Evolutionary conservation across 208 protist species (phyloP).

Genomic region (Wallacemonas sp.): DNA sequence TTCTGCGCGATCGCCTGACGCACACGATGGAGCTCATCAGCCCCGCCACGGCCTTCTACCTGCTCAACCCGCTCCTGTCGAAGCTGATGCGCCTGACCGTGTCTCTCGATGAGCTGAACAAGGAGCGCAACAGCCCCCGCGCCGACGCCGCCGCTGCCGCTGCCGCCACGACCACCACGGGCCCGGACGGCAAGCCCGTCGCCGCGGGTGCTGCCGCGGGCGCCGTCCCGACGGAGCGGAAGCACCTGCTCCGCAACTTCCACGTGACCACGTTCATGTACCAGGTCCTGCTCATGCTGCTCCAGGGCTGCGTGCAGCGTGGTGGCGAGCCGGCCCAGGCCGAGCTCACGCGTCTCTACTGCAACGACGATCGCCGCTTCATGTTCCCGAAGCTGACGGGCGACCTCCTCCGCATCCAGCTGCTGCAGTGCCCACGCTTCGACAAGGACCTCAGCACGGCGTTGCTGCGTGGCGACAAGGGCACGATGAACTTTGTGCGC

Average conservation of each 20-base stretch:
- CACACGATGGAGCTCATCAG: conserved; percentile 76
- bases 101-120: conserved; percentile 47
- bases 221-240: conserved; percentile 22
- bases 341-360: conserved; percentile 79
- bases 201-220: neutral
- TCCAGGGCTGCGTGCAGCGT: conserved; percentile 73
- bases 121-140: conserved; percentile 30
- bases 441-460: conserved; percentile 86
- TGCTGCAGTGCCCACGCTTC: conserved; percentile 87
- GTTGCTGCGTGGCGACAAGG: conserved; percentile 26
- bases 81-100: conserved; percentile 63
- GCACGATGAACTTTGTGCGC: conserved; percentile 73
- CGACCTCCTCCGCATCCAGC: conserved; percentile 83
- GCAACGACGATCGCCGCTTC: conserved; percentile 65
- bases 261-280: conserved; percentile 65
- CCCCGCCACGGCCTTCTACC: conserved; percentile 71
- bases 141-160: conserved; percentile 18
- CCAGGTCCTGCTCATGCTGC: conserved; percentile 79
- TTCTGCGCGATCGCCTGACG: conserved; percentile 50
- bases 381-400: conserved; percentile 59
- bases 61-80: conserved; percentile 60
- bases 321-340: conserved; percentile 65
- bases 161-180: conserved; percentile 9
- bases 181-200: conserved; percentile 20
- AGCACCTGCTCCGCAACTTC: conserved; percentile 30